Base-by-base conservation (phyloP, 164 flowering plant genomes). In the Aristolochia fimbriata region DNA sequence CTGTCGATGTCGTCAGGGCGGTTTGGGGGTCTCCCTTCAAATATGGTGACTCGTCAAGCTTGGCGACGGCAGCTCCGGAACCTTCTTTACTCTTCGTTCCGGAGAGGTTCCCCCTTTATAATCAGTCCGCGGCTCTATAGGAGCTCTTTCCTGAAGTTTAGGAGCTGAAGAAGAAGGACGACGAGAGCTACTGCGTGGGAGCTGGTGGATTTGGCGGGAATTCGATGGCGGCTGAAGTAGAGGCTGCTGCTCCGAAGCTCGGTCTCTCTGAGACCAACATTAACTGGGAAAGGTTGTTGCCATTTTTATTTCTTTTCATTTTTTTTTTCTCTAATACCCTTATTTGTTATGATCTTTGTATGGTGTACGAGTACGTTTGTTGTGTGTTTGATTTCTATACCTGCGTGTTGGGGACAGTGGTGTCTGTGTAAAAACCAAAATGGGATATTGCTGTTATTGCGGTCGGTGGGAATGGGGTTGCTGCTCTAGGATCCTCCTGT, bases 191-290 rank as follows among this genome's bases (percentile, higher is more conserved):
- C 16, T 9, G 20, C 25, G 14, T 23, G 23, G 10, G 27, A 24
- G 30, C 17, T 22, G 57, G 14, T 23, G 33, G 24, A 16, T 54
- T 50, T 57, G 55, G 71, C 58, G 58, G 58, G 58, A 27, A 64
- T 54, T 27, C 22, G 51, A 83, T 78, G 85, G 86, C 80, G 11
- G 56, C 75, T 37, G 85, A 84, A 58, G 47, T 85, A 1, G 88
- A 81, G 56, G 81, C 75, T 33, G 72, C 80, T 17, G 13, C 86
- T 17, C 51, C 76, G 0, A 62, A 57, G 15, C 57, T 81, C 23
- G 76, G 80, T 51, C 87, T 85, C 24, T 79, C 87, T 1, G 86
- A 88, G 17, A 83, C 91, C 59, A 75, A 88, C 71, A 78, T 85
- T 74, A 82, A 83, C 55, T 88, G 96, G 96, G 77, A 74, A 73